phyloP scores from a whole-genome alignment of 1,284 basidiomycete species.

The Puccinia sorghi region DNA sequence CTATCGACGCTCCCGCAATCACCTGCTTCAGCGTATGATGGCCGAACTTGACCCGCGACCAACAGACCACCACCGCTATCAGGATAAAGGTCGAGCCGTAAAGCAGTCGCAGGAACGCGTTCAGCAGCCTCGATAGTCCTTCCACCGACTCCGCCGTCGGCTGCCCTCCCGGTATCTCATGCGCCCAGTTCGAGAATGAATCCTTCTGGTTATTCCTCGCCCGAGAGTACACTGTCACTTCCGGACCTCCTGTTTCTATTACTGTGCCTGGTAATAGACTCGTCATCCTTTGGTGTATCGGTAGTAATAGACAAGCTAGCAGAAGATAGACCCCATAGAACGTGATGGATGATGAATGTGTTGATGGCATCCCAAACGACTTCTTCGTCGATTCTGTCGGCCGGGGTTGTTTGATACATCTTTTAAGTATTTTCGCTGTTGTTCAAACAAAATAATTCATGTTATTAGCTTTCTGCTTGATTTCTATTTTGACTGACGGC shows the following conservation, averaged over 20 bases:
- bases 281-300: slow-evolving; percentile 61
- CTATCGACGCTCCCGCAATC: slow-evolving; percentile 67
- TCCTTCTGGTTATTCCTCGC: slow-evolving; percentile 47
- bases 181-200: not conserved
- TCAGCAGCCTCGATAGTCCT: not conserved
- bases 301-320: slow-evolving; percentile 65
- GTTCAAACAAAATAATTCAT: no score
- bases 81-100: slow-evolving; percentile 52
- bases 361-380: slow-evolving; percentile 80
- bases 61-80: slow-evolving; percentile 63
- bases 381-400: slow-evolving; percentile 65
- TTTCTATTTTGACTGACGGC: not conserved
- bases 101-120: slow-evolving; percentile 33
- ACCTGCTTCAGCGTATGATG: slow-evolving; percentile 79
- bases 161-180: not conserved
- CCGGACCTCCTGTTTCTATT: slow-evolving; percentile 12
- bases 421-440: slow-evolving; percentile 71
- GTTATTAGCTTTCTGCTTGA: no score
- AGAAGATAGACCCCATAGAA: slow-evolving; percentile 71
- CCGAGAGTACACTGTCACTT: slow-evolving; percentile 9
- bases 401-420: slow-evolving; percentile 70
- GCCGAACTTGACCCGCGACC: slow-evolving; percentile 74
- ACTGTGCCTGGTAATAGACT: not conserved
- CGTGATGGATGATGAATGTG: slow-evolving; percentile 74
- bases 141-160: not conserved